phyloP scores from a whole-genome alignment of 2,329 filamentous ascomycete species.

The Penicillium palitans region DNA sequence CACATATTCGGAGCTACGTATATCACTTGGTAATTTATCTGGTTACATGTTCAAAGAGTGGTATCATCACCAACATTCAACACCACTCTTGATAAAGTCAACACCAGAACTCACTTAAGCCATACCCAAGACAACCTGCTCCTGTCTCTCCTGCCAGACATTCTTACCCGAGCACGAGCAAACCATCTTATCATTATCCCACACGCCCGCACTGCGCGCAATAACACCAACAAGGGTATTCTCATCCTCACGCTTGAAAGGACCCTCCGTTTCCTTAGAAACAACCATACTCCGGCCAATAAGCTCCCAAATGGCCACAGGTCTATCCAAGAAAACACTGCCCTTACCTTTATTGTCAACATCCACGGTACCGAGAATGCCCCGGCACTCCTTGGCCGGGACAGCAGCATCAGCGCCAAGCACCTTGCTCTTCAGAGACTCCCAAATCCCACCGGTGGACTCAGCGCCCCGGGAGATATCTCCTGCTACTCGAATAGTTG shows the following conservation, averaged over 20 bases:
- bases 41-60: not conserved
- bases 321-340: slow-evolving; percentile 75
- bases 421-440: slow-evolving; percentile 49
- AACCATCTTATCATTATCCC: slow-evolving; percentile 98
- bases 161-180: slow-evolving; percentile 98
- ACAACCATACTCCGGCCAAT: slow-evolving; percentile 92
- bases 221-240: slow-evolving; percentile 91
- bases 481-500: slow-evolving; percentile 80
- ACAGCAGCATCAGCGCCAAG: slow-evolving; percentile 30
- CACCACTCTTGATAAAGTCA: not conserved
- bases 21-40: not conserved
- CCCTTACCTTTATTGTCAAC: slow-evolving; percentile 76
- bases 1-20: not conserved
- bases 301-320: slow-evolving; percentile 90
- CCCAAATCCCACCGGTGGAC: slow-evolving; percentile 83
- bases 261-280: slow-evolving; percentile 64
- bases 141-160: slow-evolving; percentile 92
- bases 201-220: slow-evolving; percentile 92
- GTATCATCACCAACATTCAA: not conserved
- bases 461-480: slow-evolving; percentile 81
- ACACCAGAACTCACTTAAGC: slow-evolving; percentile 56
- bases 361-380: slow-evolving; percentile 71
- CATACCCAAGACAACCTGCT: slow-evolving; percentile 89
- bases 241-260: slow-evolving; percentile 69
- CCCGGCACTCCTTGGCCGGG: slow-evolving; percentile 50